Conservation (phyloP, 2,329 filamentous ascomycete genomes). For the Daldinia sp. region DNA sequence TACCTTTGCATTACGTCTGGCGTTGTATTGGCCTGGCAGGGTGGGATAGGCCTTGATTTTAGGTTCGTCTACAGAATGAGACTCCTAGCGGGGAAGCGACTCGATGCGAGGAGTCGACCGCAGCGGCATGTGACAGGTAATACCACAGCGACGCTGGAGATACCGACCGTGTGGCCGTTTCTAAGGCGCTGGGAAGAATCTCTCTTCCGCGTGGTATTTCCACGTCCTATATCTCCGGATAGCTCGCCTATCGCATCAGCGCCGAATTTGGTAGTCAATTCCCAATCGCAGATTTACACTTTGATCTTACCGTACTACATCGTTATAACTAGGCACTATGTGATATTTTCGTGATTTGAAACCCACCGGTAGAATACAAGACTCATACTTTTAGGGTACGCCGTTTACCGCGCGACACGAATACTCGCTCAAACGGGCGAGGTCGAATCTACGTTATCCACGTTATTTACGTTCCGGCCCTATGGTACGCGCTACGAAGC, state of each 20-base stretch:
- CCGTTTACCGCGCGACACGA: not conserved
- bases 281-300: constrained; percentile 13
- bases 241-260: not conserved
- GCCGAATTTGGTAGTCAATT: constrained; percentile 7
- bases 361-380: not conserved
- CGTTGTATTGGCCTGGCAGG: constrained; percentile 41
- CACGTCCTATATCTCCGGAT: not conserved
- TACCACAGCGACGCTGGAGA: not conserved
- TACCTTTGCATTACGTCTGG: constrained; percentile 45
- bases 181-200: not conserved
- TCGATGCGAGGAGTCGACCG: not conserved
- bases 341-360: not conserved
- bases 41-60: constrained; percentile 32
- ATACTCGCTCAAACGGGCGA: not conserved
- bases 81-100: not conserved
- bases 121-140: not conserved
- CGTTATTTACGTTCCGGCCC: constrained; percentile 20
- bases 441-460: constrained; percentile 3
- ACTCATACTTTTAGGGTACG: not conserved
- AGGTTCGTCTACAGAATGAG: constrained; percentile 7
- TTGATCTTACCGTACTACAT: not conserved
- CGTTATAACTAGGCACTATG: not conserved
- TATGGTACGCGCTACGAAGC: constrained; percentile 33
- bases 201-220: not conserved
- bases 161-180: not conserved